These are phyloP conservation scores for Pseudomassariella vexata DNA, from an alignment of 2,329 filamentous ascomycete genomes.

Conservation along the genomic window DNA sequence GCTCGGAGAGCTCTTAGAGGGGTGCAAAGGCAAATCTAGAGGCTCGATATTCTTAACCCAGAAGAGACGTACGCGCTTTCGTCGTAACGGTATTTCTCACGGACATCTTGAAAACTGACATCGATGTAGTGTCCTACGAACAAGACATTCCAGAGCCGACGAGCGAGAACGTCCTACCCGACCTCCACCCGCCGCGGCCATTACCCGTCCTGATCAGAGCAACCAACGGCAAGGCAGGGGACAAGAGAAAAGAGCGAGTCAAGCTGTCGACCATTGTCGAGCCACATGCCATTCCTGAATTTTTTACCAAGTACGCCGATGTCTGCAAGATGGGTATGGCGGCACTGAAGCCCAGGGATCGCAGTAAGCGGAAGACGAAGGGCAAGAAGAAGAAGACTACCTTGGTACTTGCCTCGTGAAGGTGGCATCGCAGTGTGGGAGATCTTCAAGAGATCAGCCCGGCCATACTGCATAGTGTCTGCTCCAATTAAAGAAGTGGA, in stretches of 20 bases:
- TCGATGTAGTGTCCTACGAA: constrained; percentile 31
- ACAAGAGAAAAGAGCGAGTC: constrained; percentile 50
- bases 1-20: constrained; percentile 62
- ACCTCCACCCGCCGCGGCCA: constrained; percentile 52
- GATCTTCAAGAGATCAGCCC: too few relatives aligned
- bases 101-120: constrained; percentile 1
- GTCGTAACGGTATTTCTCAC: neutral
- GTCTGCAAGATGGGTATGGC: constrained; percentile 86
- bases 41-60: constrained; percentile 71
- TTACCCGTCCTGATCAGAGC: constrained; percentile 77
- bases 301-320: constrained; percentile 83
- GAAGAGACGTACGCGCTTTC: constrained; percentile 56
- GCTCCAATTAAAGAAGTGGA: too few relatives aligned
- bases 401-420: too few relatives aligned
- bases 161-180: constrained; percentile 49
- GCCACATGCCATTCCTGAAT: constrained; percentile 67
- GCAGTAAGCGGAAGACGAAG: constrained; percentile 78
- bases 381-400: constrained; percentile 67
- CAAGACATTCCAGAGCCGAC: constrained; percentile 34
- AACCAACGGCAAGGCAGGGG: constrained; percentile 68
- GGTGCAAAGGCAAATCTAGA: constrained; percentile 62
- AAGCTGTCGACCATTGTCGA: constrained; percentile 82
- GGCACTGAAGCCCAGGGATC: constrained; percentile 85
- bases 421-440: too few relatives aligned
- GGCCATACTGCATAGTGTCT: too few relatives aligned